Conservation (phyloP, 2,329 filamentous ascomycete genomes). For the Penicillium nordicum region DNA sequence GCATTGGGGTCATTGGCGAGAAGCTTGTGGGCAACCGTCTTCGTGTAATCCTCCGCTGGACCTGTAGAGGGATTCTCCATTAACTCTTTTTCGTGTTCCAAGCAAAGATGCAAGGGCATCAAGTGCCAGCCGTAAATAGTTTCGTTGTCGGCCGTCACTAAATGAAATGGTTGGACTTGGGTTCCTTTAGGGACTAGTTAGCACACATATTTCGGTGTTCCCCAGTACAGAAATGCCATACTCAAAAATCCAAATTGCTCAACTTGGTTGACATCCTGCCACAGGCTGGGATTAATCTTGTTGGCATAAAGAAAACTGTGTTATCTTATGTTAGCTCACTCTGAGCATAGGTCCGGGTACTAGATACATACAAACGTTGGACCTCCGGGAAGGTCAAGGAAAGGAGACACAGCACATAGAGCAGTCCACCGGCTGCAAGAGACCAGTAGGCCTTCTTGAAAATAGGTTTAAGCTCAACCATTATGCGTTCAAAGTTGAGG, state of each 20-base stretch:
- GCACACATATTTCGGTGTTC: background rate
- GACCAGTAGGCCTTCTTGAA: constrained; percentile 55
- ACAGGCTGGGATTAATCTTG: constrained; percentile 68
- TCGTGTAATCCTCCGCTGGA: constrained; percentile 45
- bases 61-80: constrained; percentile 54
- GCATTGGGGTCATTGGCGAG: constrained; percentile 51
- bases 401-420: constrained; percentile 66
- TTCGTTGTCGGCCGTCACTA: constrained; percentile 72
- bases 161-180: constrained; percentile 81
- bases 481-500: constrained; percentile 11
- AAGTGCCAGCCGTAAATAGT: constrained; percentile 88
- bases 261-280: constrained; percentile 69
- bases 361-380: constrained; percentile 69
- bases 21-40: constrained; percentile 50
- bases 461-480: constrained; percentile 43
- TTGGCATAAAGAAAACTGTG: constrained; percentile 77
- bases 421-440: constrained; percentile 56
- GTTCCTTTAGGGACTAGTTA: constrained; percentile 56
- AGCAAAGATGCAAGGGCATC: constrained; percentile 72
- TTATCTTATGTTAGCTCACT: constrained; percentile 3
- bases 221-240: constrained; percentile 43
- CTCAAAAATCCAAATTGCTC: constrained; percentile 84
- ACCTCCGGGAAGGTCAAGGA: constrained; percentile 65
- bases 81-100: constrained; percentile 64
- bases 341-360: background rate